Percentiles rank a stretch among this genome's conserved stretches.
Evolutionary conservation across 2,329 filamentous ascomycete genomes (phyloP).

Genomic region (Alternaria atra): DNA sequence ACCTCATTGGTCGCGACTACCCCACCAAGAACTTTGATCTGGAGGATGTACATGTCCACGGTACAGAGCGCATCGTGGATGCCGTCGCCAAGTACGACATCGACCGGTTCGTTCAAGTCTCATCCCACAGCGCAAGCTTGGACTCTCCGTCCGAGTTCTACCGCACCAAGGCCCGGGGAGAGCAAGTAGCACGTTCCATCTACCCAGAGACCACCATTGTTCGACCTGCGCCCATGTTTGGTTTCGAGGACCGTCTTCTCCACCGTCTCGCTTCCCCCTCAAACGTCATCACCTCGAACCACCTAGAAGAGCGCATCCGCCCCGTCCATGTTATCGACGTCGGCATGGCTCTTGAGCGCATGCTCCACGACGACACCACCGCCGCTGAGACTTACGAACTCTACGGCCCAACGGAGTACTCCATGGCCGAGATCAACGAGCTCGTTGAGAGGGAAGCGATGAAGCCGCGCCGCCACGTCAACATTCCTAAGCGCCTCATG

Average conservation of each 20-base stretch:
- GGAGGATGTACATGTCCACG: constrained; percentile 92
- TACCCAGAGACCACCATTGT: constrained; percentile 98
- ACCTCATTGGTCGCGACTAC: constrained; percentile 92
- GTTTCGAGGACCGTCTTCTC: constrained; percentile 91
- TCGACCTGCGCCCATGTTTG: constrained; percentile 90
- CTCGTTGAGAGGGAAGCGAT: constrained; percentile 92
- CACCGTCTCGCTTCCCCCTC: constrained; percentile 81
- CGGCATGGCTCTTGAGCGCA: constrained; percentile 84
- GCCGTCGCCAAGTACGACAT: constrained; percentile 98
- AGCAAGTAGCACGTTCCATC: constrained; percentile 83
- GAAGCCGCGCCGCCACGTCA: constrained; percentile 89
- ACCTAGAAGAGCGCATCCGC: constrained; percentile 89
- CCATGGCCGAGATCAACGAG: constrained; percentile 83
- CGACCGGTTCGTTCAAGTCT: constrained; percentile 95
- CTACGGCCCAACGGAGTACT: constrained; percentile 93
- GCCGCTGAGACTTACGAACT: constrained; percentile 92
- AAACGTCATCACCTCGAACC: constrained; percentile 89
- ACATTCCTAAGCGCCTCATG: constrained; percentile 81
- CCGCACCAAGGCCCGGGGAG: constrained; percentile 86
- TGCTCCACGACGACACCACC: constrained; percentile 90
- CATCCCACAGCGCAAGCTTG: constrained; percentile 86
- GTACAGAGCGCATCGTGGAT: constrained; percentile 89
- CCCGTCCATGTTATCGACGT: constrained; percentile 95
- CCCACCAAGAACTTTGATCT: constrained; percentile 98
- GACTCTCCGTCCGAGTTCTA: constrained; percentile 89